Percentiles rank a stretch among this genome's conserved stretches.
phyloP scores from a whole-genome alignment of 108 stramenopile species.

The Fragilariopsis cylindrus region DNA sequence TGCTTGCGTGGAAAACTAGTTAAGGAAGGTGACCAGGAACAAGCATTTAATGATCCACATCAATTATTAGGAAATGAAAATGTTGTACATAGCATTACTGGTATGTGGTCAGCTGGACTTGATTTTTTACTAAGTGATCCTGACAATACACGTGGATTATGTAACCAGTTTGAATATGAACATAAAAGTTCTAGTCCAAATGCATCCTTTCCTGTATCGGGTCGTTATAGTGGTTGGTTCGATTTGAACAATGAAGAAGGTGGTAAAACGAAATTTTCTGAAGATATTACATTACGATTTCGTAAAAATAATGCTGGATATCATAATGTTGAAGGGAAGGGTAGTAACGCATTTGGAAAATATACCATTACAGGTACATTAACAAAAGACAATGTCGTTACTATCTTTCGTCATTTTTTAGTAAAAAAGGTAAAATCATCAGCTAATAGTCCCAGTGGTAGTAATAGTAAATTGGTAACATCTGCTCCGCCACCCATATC shows the following conservation, averaged over 20 bases:
- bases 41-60: conserved; percentile 9
- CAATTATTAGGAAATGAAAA: conserved; percentile 39
- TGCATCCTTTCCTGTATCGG: conserved; percentile 69
- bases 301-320: conserved; percentile 76
- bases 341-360: conserved; percentile 80
- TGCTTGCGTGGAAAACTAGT: conserved; percentile 72
- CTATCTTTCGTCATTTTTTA: conserved; percentile 82
- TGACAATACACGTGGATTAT: conserved; percentile 56
- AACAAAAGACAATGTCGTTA: conserved; percentile 61
- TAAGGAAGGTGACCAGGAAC: conserved; percentile 35
- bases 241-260: conserved; percentile 62
- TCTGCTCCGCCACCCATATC: conserved; percentile 46
- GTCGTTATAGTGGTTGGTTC: conserved; percentile 83
- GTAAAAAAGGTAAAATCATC: conserved; percentile 43
- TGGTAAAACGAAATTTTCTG: conserved; percentile 51
- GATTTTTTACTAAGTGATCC: conserved; percentile 67
- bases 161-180: conserved; percentile 84
- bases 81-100: conserved; percentile 65
- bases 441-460: neutral
- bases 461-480: conserved; percentile 27
- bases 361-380: conserved; percentile 84
- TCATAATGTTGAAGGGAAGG: conserved; percentile 86
- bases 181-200: conserved; percentile 61
- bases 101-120: conserved; percentile 78
- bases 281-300: conserved; percentile 80